Evolutionary conservation across 805 yeast species (phyloP).

Genomic region (Kodamaea restingae): DNA sequence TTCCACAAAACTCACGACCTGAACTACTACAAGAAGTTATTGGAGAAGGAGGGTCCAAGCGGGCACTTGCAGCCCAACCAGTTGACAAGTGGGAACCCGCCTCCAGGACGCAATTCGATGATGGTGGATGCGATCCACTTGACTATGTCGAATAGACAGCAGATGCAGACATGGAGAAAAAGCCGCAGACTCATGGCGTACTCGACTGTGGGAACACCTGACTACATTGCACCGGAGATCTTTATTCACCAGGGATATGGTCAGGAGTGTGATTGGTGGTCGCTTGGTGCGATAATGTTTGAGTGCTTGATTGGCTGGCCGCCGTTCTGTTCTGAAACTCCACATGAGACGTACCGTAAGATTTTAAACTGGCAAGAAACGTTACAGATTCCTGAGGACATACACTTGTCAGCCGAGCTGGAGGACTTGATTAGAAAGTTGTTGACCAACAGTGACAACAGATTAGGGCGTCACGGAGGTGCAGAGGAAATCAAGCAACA

Average conservation of each 20-base stretch:
- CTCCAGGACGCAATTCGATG: conserved; percentile 64
- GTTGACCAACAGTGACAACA: conserved; percentile 70
- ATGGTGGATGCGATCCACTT: conserved; percentile 92
- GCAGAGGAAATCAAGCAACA: conserved; percentile 87
- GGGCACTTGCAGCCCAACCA: conserved; percentile 17
- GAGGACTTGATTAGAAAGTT: conserved; percentile 80
- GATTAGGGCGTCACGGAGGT: conserved; percentile 87
- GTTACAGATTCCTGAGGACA: conserved; percentile 83
- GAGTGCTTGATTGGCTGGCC: conserved; percentile 98
- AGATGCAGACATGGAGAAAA: conserved; percentile 94
- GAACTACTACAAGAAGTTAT: conserved; percentile 74
- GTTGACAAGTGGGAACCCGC: conserved; percentile 21
- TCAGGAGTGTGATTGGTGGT: conserved; percentile 98
- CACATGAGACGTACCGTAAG: conserved; percentile 89
- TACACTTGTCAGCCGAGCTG: conserved; percentile 82
- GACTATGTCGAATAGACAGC: conserved; percentile 92
- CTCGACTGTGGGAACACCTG: conserved; percentile 95
- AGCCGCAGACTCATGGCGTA: conserved; percentile 90
- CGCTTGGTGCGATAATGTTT: conserved; percentile 92
- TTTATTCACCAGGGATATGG: conserved; percentile 92
- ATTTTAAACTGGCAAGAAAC: conserved; percentile 90
- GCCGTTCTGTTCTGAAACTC: conserved; percentile 92
- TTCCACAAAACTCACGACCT: conserved; percentile 92
- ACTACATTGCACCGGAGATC: conserved; percentile 93
- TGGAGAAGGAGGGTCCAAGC: conserved; percentile 58